These are phyloP conservation scores for Quercus tomentella DNA, from an alignment of 331 rosid genomes.

Conservation along the genomic window DNA sequence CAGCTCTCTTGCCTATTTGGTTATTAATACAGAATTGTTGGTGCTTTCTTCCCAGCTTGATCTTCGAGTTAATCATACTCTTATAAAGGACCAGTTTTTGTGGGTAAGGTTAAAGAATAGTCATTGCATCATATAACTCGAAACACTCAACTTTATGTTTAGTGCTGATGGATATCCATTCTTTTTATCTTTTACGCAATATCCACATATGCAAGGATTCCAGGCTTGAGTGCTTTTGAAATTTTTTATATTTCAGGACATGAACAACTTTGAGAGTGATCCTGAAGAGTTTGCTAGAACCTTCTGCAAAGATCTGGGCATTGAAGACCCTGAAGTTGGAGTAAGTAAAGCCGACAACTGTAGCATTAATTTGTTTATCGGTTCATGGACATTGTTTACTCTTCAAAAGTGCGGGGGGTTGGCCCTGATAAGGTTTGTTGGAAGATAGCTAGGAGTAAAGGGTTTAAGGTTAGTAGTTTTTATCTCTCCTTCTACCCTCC, in stretches of 20 bases:
- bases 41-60: constrained; percentile 55
- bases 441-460: no score
- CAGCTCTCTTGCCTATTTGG: background rate
- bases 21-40: constrained; percentile 3
- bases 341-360: constrained; percentile 45
- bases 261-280: constrained; percentile 94
- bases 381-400: no score
- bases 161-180: background rate
- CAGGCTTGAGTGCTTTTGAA: background rate
- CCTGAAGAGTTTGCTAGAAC: constrained; percentile 90
- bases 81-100: constrained; percentile 86
- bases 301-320: constrained; percentile 80
- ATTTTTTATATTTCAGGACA: constrained; percentile 52
- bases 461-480: no score
- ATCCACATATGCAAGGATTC: constrained; percentile 6
- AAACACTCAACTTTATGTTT: background rate
- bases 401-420: no score
- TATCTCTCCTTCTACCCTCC: no score
- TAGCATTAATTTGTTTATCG: background rate
- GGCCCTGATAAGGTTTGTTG: no score
- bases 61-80: constrained; percentile 85
- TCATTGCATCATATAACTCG: background rate
- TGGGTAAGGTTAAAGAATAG: constrained; percentile 62
- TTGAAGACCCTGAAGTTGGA: constrained; percentile 92
- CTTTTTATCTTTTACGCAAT: background rate